These are phyloP conservation scores for Fusarium odoratissimum DNA, from an alignment of 2,329 filamentous ascomycete genomes.

Conservation along the genomic window DNA sequence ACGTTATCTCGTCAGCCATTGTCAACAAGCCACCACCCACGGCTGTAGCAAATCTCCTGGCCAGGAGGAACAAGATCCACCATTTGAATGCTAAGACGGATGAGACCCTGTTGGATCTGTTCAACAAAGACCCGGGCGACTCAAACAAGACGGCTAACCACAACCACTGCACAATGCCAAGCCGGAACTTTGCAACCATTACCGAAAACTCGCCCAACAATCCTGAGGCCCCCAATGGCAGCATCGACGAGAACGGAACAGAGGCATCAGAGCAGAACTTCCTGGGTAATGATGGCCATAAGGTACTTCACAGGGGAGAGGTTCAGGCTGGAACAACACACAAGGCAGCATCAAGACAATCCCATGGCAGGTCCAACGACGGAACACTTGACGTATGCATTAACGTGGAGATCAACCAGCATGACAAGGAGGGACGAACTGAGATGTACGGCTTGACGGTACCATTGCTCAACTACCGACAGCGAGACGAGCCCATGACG, in stretches of 20 bases:
- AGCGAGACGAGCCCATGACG: constrained; percentile 42
- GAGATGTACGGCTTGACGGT: constrained; percentile 86
- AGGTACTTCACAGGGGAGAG: constrained; percentile 80
- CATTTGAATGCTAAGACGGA: constrained; percentile 80
- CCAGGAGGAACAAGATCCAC: constrained; percentile 86
- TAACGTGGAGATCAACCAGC: constrained; percentile 88
- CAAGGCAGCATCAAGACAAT: constrained; percentile 71
- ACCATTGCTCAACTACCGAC: constrained; percentile 69
- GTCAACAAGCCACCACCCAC: constrained; percentile 93
- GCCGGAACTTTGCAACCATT: constrained; percentile 92
- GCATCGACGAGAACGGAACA: constrained; percentile 32
- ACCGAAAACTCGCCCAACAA: constrained; percentile 83
- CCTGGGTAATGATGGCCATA: constrained; percentile 71
- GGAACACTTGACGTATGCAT: constrained; percentile 82
- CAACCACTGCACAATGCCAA: constrained; percentile 91
- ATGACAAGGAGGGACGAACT: constrained; percentile 82
- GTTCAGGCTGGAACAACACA: constrained; percentile 81
- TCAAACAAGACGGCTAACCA: constrained; percentile 77
- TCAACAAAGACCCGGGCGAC: constrained; percentile 86
- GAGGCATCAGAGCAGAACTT: constrained; percentile 46
- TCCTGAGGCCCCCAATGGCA: constrained; percentile 40
- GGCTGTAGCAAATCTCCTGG: constrained; percentile 89
- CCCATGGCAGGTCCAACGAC: constrained; percentile 67
- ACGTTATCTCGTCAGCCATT: constrained; percentile 93
- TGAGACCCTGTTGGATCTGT: constrained; percentile 93